Conservation (phyloP, 2,329 filamentous ascomycete species). For the Cladosporium sp. region DNA sequence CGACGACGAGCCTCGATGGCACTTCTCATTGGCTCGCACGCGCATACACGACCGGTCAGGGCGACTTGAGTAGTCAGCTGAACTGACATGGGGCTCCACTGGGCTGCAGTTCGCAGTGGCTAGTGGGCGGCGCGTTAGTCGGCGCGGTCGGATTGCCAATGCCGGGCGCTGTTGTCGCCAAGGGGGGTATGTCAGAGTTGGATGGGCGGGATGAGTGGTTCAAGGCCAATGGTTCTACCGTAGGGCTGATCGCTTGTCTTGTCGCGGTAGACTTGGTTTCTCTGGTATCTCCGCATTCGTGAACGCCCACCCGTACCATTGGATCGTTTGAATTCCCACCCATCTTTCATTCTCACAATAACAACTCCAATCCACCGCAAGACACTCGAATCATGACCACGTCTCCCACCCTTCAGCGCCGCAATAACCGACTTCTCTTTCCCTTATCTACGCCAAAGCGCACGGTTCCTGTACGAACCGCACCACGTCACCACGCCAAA, state of each 20-base stretch:
- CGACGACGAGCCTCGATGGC: no score
- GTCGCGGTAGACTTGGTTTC: not conserved
- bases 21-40: not conserved
- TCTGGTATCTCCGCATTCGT: no score
- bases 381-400: no score
- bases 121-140: not conserved
- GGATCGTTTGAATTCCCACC: no score
- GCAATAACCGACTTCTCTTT: slow-evolving; percentile 1
- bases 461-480: not conserved
- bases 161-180: slow-evolving; percentile 8
- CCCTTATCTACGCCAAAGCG: no score
- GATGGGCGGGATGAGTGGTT: not conserved
- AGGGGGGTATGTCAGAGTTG: slow-evolving; percentile 8
- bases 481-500: slow-evolving; percentile 12
- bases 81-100: slow-evolving; percentile 6
- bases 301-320: no score
- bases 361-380: no score
- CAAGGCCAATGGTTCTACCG: not conserved
- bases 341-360: no score
- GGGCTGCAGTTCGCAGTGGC: slow-evolving; percentile 2
- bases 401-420: no score
- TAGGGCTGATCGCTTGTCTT: slow-evolving; percentile 4
- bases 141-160: slow-evolving; percentile 5
- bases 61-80: slow-evolving; percentile 6
- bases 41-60: slow-evolving; percentile 6